A percentile compares a stretch with the other conserved stretches of the same genome.
Evolutionary conservation across 768 basidiomycete species (phyloP).

Genomic region (Lentinula aciculospora): DNA sequence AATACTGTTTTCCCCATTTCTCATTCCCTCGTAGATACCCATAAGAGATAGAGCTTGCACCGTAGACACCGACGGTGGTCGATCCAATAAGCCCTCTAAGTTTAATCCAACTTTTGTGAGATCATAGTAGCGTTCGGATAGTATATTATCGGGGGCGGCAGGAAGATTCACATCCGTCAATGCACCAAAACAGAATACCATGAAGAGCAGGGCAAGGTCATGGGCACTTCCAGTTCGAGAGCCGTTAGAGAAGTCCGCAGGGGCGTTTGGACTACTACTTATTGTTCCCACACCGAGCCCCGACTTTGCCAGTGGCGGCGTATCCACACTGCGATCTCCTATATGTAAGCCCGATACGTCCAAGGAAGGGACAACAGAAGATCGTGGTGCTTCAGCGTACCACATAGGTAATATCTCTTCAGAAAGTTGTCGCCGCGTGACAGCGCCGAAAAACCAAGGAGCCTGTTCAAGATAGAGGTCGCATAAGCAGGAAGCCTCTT

Average conservation of each 20-base stretch:
- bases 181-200: conserved; percentile 59
- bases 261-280: conserved; percentile 3
- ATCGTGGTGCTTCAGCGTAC: conserved; percentile 46
- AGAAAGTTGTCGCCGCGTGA: conserved; percentile 56
- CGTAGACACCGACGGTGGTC: conserved; percentile 66
- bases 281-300: neutral
- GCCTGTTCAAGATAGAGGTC: conserved; percentile 75
- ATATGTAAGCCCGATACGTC: neutral
- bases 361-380: conserved; percentile 8
- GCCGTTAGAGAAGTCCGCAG: neutral
- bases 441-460: conserved; percentile 75
- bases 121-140: conserved; percentile 50
- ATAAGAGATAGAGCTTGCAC: conserved; percentile 63
- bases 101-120: conserved; percentile 61
- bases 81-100: conserved; percentile 62
- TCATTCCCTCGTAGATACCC: conserved; percentile 67
- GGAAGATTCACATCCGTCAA: conserved; percentile 50
- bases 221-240: conserved; percentile 33
- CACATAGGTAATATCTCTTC: conserved; percentile 62
- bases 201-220: conserved; percentile 57
- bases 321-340: conserved; percentile 9
- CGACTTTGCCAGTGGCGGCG: conserved; percentile 16
- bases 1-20: conserved; percentile 63
- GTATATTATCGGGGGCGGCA: conserved; percentile 44
- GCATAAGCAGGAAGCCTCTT: conserved; percentile 51